Base-by-base conservation (phyloP, 805 yeast species). In the Ogataea ramenticola region DNA sequence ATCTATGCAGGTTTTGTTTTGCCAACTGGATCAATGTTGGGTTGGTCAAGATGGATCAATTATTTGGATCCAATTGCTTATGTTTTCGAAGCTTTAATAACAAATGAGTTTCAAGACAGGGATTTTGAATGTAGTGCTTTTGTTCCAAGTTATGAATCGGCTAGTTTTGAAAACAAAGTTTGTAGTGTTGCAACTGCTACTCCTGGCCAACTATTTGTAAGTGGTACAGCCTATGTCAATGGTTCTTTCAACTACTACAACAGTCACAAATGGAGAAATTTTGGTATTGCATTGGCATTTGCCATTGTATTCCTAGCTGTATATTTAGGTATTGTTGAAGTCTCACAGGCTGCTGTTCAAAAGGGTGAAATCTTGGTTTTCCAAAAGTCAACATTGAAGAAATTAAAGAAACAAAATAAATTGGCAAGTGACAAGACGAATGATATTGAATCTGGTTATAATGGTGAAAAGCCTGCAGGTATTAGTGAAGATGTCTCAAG, bases 181-280 rank as follows among this genome's bases (percentile, higher is more conserved):
- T 80, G 86, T 66, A 64, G 73, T 37, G 64, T 71, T 41, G 68
- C 67, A 29, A 84, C 84, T 51, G 69, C 84, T 10, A 61, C 53
- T 36, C 88, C 89, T 33, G 53, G 60, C 29, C 47, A 55, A 16
- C 58, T 60, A 45, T 24, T 24, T 24, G 84, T 80, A 31, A 57
- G 58, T 48, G 87, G 86, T 57, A 76, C 73, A 44, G 56, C 58
- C 16, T 80, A 77, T 51, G 44, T 79, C 12, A 47, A 49, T 4
- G 54, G 53, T 4, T 59, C 79, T 10, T 86, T 62, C 61, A 57
- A 62, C 34, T 87, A 81, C 66, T 56, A 57, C 19, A 77, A 71
- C 54, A 48, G 61, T 16, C 86, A 87, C 61, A 71, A 75, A 40
- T 87, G 96, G 96, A 79, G 95, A 67, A 84, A 87, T 60, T 71